A percentile compares a stretch with the other conserved stretches of the same genome.
Conservation (phyloP, 306 rosid genomes). For the Adenanthera pavonina region DNA sequence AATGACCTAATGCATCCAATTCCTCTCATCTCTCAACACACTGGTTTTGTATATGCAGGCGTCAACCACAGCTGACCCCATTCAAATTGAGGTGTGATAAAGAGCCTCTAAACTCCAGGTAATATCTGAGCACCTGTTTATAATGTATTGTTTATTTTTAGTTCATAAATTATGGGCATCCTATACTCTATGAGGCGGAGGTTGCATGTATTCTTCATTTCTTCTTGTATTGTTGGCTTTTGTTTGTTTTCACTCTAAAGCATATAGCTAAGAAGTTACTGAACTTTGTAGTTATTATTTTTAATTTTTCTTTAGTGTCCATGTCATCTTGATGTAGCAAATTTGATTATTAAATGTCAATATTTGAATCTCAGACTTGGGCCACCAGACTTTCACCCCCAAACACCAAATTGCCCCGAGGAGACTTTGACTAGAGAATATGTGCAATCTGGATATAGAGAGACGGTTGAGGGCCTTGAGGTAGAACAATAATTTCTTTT, state of each 20-base stretch:
- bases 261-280: constrained; percentile 20
- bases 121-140: constrained; percentile 31
- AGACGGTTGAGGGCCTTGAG: constrained; percentile 93
- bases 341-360: constrained; percentile 17
- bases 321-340: constrained; percentile 7
- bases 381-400: constrained; percentile 90
- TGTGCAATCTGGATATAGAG: constrained; percentile 81
- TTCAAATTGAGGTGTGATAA: constrained; percentile 95
- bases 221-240: not conserved
- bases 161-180: constrained; percentile 14
- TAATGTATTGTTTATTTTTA: not conserved
- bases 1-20: constrained; percentile 27
- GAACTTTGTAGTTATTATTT: not conserved
- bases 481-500: constrained; percentile 44
- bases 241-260: constrained; percentile 13
- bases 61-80: constrained; percentile 63
- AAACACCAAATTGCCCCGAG: constrained; percentile 82
- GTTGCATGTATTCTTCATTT: constrained; percentile 14
- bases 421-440: constrained; percentile 89
- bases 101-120: constrained; percentile 87
- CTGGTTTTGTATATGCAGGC: constrained; percentile 64
- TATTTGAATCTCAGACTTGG: constrained; percentile 74
- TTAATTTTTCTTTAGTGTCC: constrained; percentile 8
- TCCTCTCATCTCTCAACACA: constrained; percentile 27
- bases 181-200: constrained; percentile 13